Conservation (phyloP, 257 asterid species). For the Verbena officinalis region DNA sequence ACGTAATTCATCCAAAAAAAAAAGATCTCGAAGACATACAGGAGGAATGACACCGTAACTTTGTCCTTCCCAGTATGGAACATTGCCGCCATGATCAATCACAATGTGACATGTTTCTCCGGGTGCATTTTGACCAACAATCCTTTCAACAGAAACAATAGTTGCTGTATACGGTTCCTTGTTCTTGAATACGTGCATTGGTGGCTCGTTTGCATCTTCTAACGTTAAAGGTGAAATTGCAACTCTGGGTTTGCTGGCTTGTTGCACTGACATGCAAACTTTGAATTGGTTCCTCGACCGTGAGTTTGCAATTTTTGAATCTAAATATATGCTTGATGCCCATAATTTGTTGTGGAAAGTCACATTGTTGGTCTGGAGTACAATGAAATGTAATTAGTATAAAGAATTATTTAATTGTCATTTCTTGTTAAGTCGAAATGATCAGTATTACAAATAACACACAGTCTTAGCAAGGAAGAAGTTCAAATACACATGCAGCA, state of each 20-base stretch:
- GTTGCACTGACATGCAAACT: conserved; percentile 90
- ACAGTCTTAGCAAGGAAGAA: neutral
- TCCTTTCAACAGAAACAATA: conserved; percentile 79
- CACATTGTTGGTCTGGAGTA: conserved; percentile 54
- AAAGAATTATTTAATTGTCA: neutral
- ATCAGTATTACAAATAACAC: neutral
- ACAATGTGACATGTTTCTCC: conserved; percentile 98
- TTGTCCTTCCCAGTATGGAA: conserved; percentile 99
- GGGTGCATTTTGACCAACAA: conserved; percentile 95
- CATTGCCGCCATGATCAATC: conserved; percentile 86
- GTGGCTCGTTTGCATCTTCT: conserved; percentile 90
- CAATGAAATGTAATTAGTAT: conserved; percentile 7
- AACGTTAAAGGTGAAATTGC: conserved; percentile 69
- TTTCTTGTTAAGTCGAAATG: neutral
- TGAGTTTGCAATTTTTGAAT: conserved; percentile 41
- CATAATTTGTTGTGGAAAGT: conserved; percentile 48
- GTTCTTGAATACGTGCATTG: conserved; percentile 77
- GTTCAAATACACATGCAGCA: conserved; percentile 1
- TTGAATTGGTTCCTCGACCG: conserved; percentile 38
- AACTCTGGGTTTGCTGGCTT: conserved; percentile 70
- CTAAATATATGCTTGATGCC: conserved; percentile 38
- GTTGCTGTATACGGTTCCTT: conserved; percentile 83
- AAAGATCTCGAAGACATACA: conserved; percentile 46
- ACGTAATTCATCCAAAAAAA: too few species aligned
- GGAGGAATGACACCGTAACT: conserved; percentile 95